Conservation (phyloP, 1,284 basidiomycete species). For the Leucoagaricus sp. region DNA sequence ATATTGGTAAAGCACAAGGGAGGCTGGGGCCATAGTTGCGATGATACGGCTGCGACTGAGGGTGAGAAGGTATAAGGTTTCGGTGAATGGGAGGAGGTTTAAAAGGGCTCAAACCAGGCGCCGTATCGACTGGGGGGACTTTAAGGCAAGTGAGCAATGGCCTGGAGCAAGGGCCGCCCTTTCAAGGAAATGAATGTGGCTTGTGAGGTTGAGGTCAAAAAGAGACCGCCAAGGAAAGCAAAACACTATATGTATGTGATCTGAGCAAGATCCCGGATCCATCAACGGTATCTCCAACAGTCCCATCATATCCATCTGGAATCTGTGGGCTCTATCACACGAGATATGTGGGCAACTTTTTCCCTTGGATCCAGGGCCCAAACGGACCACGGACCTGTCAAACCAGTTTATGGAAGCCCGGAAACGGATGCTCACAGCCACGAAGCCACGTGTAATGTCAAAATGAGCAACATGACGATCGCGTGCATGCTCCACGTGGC, state of each 20-base stretch:
- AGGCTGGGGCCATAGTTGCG: conserved; percentile 19
- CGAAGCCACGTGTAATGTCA: conserved; percentile 29
- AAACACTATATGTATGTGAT: conserved; percentile 15
- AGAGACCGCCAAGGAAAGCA: conserved; percentile 10
- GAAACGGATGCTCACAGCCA: conserved; percentile 29
- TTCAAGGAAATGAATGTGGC: conserved; percentile 10
- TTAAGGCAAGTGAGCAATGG: conserved; percentile 8
- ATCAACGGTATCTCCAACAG: conserved; percentile 14
- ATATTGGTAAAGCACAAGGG: conserved; percentile 56
- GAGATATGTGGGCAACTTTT: conserved; percentile 11
- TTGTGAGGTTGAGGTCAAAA: conserved; percentile 15
- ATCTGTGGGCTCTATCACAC: conserved; percentile 10
- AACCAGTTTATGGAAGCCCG: conserved; percentile 24
- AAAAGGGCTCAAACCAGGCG: not conserved
- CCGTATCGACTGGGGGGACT: not conserved
- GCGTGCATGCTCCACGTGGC: conserved; percentile 30
- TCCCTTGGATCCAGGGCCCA: conserved; percentile 12
- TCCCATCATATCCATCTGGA: conserved; percentile 3
- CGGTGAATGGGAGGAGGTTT: conserved; percentile 6
- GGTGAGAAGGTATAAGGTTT: conserved; percentile 24
- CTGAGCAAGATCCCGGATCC: conserved; percentile 16
- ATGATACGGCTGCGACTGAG: conserved; percentile 11
- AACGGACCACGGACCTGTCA: conserved; percentile 17
- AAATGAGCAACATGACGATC: conserved; percentile 22
- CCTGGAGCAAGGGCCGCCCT: conserved; percentile 7